Base-by-base conservation (phyloP, 2,329 filamentous ascomycete genomes). In the Phymatotrichopsis omnivora region DNA sequence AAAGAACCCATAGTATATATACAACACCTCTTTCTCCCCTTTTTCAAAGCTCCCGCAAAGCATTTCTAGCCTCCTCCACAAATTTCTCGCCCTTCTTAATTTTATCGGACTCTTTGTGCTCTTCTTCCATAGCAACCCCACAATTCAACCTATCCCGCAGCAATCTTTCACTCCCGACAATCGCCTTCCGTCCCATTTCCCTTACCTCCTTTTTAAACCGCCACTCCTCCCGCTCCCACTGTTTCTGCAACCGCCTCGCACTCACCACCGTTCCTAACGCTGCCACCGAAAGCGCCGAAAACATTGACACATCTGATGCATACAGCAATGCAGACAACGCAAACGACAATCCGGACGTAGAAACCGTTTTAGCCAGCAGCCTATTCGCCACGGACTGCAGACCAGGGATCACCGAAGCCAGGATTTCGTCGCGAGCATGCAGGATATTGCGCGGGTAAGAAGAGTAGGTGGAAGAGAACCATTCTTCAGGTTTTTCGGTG, bases 101-200 rank as follows among this genome's bases (percentile, higher is more conserved):
- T 35, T 20, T 35, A n/a, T 35, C 17, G 4, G 24, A 16, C 4
- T 35, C 32, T n/a, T 7, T 10, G 24, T 35, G 19, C 32, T 27
- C 34, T n/a, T 14, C 40, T 20, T 35, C 25, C 17, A n/a, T 27
- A 16, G 17, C 25, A 20, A 47, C 17, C 7, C 48, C 45, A 31
- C 23, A 32, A 20, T 27, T 45, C 29, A 54, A 16, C 30, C 32
- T 44, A 19, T 45, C 35, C 53, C 53, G 54, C 10, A 30, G 45
- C 53, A 51, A 55, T 35, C 49, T 46, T 36, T 55, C 53, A 7
- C 30, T 42, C 30, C 50, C 28, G 3, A 47, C 49, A 32, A 55
- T 40, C 12, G 45, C 49, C 23, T 34, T 29, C 16, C 53, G 46
- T n/a, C 42, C 53, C 4, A 22, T 31, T 22, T 55, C 53, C 20